phyloP scores from a whole-genome alignment of 2,329 filamentous ascomycete genomes.

The Diaporthe sp. region DNA sequence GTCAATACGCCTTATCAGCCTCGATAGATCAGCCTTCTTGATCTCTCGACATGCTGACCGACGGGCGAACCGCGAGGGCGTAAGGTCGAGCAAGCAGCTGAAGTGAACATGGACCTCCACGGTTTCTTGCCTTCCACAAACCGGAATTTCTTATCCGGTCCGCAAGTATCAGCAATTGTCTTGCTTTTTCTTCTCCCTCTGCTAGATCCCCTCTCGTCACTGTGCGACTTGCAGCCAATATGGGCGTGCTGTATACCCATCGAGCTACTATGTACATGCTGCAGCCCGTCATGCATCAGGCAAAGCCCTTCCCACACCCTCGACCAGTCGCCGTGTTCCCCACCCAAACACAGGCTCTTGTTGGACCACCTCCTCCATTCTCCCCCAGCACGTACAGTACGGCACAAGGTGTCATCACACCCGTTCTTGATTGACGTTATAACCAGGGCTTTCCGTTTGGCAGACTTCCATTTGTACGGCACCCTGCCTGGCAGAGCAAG shows the following conservation, averaged over 20 bases:
- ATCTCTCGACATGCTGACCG: background rate
- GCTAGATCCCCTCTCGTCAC: conserved; percentile 34
- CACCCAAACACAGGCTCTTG: conserved; percentile 34
- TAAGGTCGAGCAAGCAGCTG: conserved; percentile 15
- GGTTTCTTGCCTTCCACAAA: conserved; percentile 10
- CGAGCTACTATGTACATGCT: conserved; percentile 36
- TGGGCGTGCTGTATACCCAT: conserved; percentile 35
- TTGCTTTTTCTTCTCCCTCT: conserved; percentile 35
- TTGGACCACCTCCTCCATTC: conserved; percentile 28
- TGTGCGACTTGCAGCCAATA: conserved; percentile 34
- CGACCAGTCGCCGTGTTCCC: conserved; percentile 38
- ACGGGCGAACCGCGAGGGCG: conserved; percentile 10
- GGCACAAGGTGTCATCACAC: conserved; percentile 35
- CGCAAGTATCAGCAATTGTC: conserved; percentile 27
- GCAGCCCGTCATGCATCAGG: conserved; percentile 39
- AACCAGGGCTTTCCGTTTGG: conserved; percentile 27
- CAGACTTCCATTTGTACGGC: conserved; percentile 19
- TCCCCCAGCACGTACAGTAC: conserved; percentile 31
- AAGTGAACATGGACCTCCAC: background rate
- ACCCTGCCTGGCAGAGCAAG: conserved; percentile 28
- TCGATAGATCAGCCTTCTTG: background rate
- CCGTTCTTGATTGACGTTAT: conserved; percentile 33
- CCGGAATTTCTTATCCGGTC: conserved; percentile 12
- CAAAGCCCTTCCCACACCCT: conserved; percentile 35
- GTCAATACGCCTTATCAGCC: background rate